Conservation (phyloP, 2,329 filamentous ascomycete genomes). For the Rasamsonia emersonii region DNA sequence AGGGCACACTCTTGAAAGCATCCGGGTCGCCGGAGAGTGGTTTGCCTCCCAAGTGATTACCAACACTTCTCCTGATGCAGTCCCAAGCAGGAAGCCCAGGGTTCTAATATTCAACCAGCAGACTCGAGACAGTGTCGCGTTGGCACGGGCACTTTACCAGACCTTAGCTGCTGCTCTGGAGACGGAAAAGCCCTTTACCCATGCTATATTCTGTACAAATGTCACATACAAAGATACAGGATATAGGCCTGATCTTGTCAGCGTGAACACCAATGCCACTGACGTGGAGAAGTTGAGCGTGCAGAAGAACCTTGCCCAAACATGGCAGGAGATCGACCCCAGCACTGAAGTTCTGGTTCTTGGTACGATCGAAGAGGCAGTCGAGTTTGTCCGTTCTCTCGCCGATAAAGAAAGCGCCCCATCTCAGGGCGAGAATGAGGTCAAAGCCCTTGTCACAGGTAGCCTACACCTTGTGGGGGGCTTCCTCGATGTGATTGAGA, state of each 20-base stretch:
- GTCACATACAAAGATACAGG: constrained; percentile 53
- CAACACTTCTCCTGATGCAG: constrained; percentile 22
- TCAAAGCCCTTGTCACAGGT: constrained; percentile 67
- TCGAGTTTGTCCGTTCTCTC: constrained; percentile 47
- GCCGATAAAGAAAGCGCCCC: constrained; percentile 24
- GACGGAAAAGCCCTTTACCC: constrained; percentile 49
- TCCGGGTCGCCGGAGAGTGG: constrained; percentile 69
- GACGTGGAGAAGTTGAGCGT: constrained; percentile 54
- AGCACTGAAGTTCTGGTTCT: constrained; percentile 48
- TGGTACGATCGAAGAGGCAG: constrained; percentile 61
- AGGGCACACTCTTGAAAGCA: constrained; percentile 78
- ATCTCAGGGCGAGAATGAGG: constrained; percentile 31
- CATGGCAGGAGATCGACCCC: constrained; percentile 51
- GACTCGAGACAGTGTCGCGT: constrained; percentile 61
- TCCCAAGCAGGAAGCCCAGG: constrained; percentile 35
- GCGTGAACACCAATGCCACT: constrained; percentile 50
- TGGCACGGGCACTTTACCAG: constrained; percentile 56
- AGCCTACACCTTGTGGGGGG: constrained; percentile 79
- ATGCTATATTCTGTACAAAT: constrained; percentile 77
- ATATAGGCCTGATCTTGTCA: constrained; percentile 56
- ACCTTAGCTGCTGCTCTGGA: constrained; percentile 41
- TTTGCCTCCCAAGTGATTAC: constrained; percentile 49
- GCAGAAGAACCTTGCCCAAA: constrained; percentile 57
- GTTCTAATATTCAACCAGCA: constrained; percentile 89
- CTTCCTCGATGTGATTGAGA: constrained; percentile 63